These are phyloP conservation scores for Gillenia trifoliata DNA, from an alignment of 306 rosid species.

Conservation along the genomic window DNA sequence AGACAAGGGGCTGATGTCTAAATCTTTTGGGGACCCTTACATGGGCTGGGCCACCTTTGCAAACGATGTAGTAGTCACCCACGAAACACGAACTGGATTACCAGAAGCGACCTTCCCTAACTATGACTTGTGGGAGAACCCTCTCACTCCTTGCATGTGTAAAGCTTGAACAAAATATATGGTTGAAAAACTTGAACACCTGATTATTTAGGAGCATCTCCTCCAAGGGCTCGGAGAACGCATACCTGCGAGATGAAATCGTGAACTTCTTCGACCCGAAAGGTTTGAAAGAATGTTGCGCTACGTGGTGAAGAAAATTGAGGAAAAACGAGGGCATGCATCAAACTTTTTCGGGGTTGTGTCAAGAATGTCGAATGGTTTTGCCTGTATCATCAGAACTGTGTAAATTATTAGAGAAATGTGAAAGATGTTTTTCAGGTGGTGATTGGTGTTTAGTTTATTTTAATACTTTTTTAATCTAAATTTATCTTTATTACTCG, in stretches of 20 bases:
- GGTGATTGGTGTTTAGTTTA: background rate
- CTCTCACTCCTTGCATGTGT: conserved; percentile 98
- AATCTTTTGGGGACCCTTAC: conserved; percentile 97
- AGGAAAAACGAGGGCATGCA: conserved; percentile 24
- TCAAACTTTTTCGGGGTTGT: conserved; percentile 9
- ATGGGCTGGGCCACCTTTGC: conserved; percentile 97
- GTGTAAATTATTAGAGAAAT: conserved; percentile 47
- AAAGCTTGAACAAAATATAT: conserved; percentile 50
- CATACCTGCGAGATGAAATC: background rate
- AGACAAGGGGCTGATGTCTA: conserved; percentile 97
- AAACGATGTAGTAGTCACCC: conserved; percentile 85
- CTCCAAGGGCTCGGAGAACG: conserved; percentile 18
- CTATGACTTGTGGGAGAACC: conserved; percentile 97
- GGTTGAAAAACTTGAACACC: conserved; percentile 7
- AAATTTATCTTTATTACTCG: too few relatives aligned
- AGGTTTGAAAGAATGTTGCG: conserved; percentile 3
- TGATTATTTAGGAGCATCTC: conserved; percentile 20
- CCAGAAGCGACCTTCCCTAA: conserved; percentile 94
- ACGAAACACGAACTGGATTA: conserved; percentile 82
- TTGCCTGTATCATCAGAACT: conserved; percentile 23
- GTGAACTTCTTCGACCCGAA: background rate
- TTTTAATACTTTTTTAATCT: background rate
- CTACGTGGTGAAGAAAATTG: conserved; percentile 10
- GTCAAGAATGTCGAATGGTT: conserved; percentile 18
- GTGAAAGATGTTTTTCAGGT: conserved; percentile 24